Percentiles rank a stretch among this genome's conserved stretches.
Evolutionary conservation across 2,329 filamentous ascomycete species (phyloP).

Genomic region (Diaporthe citriasiana): DNA sequence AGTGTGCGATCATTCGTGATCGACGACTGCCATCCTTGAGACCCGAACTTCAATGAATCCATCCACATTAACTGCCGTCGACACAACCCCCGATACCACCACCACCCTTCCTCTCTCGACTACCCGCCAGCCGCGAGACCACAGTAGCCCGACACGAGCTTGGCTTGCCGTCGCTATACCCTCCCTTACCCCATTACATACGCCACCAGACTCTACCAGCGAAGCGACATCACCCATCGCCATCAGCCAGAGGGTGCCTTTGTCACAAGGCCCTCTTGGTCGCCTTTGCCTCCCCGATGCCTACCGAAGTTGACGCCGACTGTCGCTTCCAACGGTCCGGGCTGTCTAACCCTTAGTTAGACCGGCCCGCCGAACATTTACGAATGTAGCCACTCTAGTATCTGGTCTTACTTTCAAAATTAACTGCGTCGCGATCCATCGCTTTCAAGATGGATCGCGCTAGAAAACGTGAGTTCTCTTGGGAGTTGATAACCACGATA

Average conservation of each 20-base stretch:
- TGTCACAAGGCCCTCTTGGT: constrained; percentile 43
- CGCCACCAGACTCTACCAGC: not conserved
- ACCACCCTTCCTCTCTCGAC: not conserved
- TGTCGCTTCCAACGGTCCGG: constrained; percentile 58
- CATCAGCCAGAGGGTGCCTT: constrained; percentile 43
- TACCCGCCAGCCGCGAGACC: constrained; percentile 4
- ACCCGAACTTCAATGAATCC: constrained; percentile 23
- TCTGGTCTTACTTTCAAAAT: constrained; percentile 47
- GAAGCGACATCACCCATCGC: constrained; percentile 22
- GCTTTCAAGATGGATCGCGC: constrained; percentile 71
- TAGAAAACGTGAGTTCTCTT: constrained; percentile 68
- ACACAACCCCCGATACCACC: not conserved
- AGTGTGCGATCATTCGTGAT: constrained; percentile 24
- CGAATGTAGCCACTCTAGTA: constrained; percentile 62
- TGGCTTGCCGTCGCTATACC: constrained; percentile 1
- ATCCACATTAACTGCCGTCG: not conserved
- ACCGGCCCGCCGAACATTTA: constrained; percentile 46
- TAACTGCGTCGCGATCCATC: constrained; percentile 54
- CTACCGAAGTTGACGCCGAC: constrained; percentile 58
- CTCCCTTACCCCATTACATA: not conserved
- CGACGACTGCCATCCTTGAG: constrained; percentile 15
- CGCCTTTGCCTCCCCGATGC: constrained; percentile 56
- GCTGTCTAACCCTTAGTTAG: constrained; percentile 60
- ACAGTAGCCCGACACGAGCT: constrained; percentile 6
- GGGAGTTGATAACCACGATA: not conserved